Percentiles rank a stretch among this genome's conserved stretches.
phyloP scores from a whole-genome alignment of 2,329 filamentous ascomycete genomes.

The Aphanocladium album region DNA sequence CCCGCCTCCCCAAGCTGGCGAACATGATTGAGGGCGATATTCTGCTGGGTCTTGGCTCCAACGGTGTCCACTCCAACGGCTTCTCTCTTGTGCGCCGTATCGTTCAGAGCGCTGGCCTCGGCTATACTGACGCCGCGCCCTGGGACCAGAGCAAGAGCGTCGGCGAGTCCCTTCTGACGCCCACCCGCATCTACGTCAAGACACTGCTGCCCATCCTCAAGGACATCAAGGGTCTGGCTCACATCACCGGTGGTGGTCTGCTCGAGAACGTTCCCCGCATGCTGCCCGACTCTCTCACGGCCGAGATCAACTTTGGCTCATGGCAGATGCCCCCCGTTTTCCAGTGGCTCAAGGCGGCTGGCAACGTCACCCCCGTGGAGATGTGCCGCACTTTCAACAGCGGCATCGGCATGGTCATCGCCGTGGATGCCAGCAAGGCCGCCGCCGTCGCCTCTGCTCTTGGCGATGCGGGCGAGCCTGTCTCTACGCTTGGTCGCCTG shows the following conservation, averaged over 20 bases:
- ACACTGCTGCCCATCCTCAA: slow-evolving; percentile 63
- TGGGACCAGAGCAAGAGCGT: slow-evolving; percentile 64
- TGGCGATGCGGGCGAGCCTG: slow-evolving; percentile 65
- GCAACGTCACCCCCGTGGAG: slow-evolving; percentile 69
- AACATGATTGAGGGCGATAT: slow-evolving; percentile 79
- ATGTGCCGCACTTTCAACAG: slow-evolving; percentile 95
- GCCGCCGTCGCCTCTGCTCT: slow-evolving; percentile 56
- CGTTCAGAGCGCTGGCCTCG: slow-evolving; percentile 65
- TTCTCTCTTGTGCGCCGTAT: slow-evolving; percentile 96
- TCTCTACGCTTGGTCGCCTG: slow-evolving; percentile 71
- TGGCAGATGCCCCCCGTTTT: slow-evolving; percentile 80
- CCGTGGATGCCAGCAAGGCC: slow-evolving; percentile 63
- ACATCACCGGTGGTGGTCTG: slow-evolving; percentile 94
- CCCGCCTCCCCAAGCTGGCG: slow-evolving; percentile 68
- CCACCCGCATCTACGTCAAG: slow-evolving; percentile 91
- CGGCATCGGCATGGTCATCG: slow-evolving; percentile 89
- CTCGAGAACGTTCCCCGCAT: slow-evolving; percentile 93
- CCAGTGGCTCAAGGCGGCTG: slow-evolving; percentile 72
- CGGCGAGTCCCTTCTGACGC: slow-evolving; percentile 76
- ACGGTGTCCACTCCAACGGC: slow-evolving; percentile 90
- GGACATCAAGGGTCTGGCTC: slow-evolving; percentile 84
- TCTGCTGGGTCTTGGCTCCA: slow-evolving; percentile 78
- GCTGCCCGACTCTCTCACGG: slow-evolving; percentile 73
- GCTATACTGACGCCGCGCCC: slow-evolving; percentile 67
- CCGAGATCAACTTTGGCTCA: slow-evolving; percentile 69